Evolutionary conservation across 192 early-diverging fungal genomes (phyloP), one percentile per base, ranked within the genome.

Genomic region (Diversispora epigaea): DNA sequence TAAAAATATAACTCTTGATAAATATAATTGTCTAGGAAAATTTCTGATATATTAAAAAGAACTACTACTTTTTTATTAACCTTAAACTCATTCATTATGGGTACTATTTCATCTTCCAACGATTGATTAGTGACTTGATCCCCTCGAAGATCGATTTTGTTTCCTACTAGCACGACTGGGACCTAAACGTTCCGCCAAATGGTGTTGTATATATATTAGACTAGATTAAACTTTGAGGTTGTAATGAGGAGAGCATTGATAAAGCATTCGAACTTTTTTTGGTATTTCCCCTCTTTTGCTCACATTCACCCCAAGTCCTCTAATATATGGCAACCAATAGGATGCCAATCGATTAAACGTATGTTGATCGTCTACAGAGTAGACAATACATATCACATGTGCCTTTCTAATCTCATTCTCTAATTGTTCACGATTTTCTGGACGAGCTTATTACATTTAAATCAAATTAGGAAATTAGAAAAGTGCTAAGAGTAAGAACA

Each of bases 11-110:
- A 55, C 25, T 10, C 3, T 39, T 32, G n/a, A 46, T 47, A 54
- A 54, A 54, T 54, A 54, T 17, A 54, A 4, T 4, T 17, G 50
- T 17, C 50, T 54, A 54, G 0, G 12, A 14, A 54, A 11, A 17
- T 54, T 12, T 54, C 50, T 32, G 2, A 32, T 32, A 32, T 32
- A 10, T 19, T 14, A 39, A 44, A 19, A 39, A 68, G n/a, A 39
- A 60, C 1, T 44, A 64, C 41, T 45, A 50, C 3, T 12, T 4
- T n/a, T 46, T 10, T 56, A 57, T 50, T 61, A 65, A 90, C 91
- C 88, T 96, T 96, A 86, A 96, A 99, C 80, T 99, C 98, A 84
- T 95, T 96, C 98, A 99, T 99, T 54, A 99, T 95, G 3, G 96
- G 96, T 67, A 93, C 91, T 7, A 99, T 92, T 77, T 98, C 94